Evolutionary conservation across 2,329 filamentous ascomycete species (phyloP), one percentile per base, ranked within the genome.

Genomic region (Paecilomyces formosus): DNA sequence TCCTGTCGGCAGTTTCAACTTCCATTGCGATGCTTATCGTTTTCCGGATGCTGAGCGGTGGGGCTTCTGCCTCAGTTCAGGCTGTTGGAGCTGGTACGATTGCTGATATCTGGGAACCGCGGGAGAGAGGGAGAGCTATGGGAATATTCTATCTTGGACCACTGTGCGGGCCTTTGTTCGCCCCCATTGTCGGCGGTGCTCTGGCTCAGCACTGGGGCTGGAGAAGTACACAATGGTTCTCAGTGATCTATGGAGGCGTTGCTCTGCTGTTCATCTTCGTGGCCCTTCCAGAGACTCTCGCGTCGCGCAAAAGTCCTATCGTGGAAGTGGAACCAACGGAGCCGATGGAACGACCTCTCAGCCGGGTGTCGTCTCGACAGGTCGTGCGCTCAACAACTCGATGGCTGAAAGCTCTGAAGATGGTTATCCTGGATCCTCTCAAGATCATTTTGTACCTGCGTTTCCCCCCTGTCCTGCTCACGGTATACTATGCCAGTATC

Each of bases 81-180:
- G 88, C 90, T 7, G 89, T 94, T 7, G 90, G 90, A 3, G 89
- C 89, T 1, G 90, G 90, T 5, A 92, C 90, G 2, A 89, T 94
- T 59, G 86, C 90, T 52, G 90, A 94, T 69, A 80, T 93, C 12
- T 95, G 89, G 87, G 87, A 90, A 62, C 74, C 85, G 0, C 80
- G 78, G 54, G 87, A 93, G 70, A 79, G 90, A 55, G 90, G 90
- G 2, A 78, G 78, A 15, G 90, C 90, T n/a, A 94, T 94, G 89
- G 85, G 88, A 2, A 80, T 89, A 49, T 94, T 93, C 73, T 94
- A 92, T 65, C 80, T 94, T 0, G 90, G 90, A 0, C 90, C 90
- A 0, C 74, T 94, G 8, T 82, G 86, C 54, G 90, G 89, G 0
- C 90, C 90, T 0, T 74, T 94, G 13, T 72, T 93, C 5, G 85